These are phyloP conservation scores for Talaromyces sp. DNA, from an alignment of 2,329 filamentous ascomycete genomes.

Conservation along the genomic window DNA sequence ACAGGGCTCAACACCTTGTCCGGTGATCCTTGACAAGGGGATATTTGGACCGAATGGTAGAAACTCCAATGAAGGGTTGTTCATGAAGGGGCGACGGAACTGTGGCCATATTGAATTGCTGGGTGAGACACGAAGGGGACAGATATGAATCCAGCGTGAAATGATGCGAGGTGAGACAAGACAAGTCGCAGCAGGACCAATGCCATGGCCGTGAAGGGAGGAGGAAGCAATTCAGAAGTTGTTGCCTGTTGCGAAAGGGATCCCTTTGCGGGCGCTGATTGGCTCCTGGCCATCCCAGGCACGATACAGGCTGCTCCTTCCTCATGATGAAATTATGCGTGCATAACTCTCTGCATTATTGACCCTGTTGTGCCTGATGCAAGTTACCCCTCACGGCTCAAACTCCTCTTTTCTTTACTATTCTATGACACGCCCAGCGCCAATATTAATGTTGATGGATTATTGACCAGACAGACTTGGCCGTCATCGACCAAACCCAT, in stretches of 20 bases:
- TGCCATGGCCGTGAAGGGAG: background rate
- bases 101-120: background rate
- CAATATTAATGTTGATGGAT: too few species aligned
- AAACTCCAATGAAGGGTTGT: background rate
- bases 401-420: too few species aligned
- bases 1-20: background rate
- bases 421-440: too few species aligned
- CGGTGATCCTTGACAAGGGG: background rate
- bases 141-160: background rate
- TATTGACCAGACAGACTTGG: too few species aligned
- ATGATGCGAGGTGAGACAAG: background rate
- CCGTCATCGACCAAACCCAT: background rate
- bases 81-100: background rate
- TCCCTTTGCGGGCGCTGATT: background rate
- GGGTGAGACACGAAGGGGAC: background rate
- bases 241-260: background rate
- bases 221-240: background rate
- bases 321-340: background rate
- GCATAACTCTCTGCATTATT: background rate
- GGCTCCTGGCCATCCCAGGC: background rate
- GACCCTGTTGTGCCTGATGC: background rate
- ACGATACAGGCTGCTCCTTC: background rate
- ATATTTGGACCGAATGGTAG: background rate
- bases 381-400: too few species aligned
- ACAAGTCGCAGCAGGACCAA: background rate